Evolutionary conservation across 2,329 filamentous ascomycete species (phyloP).

Genomic region (Reticulascus tulasneorum): DNA sequence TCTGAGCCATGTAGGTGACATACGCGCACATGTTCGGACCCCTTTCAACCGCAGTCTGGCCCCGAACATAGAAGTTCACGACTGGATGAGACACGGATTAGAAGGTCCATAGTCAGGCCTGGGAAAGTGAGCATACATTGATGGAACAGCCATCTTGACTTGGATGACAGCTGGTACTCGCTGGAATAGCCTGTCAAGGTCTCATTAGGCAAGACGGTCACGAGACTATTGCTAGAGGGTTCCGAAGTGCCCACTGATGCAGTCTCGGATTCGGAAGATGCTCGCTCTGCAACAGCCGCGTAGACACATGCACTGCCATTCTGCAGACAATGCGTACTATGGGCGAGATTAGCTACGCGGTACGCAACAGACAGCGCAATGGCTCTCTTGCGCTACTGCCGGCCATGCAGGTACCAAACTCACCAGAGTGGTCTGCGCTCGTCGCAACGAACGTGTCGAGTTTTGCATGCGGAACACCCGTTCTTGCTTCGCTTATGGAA

Average conservation of each 20-base stretch:
- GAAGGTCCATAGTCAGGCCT: too few relatives aligned
- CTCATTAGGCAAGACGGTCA: slow-evolving; percentile 9
- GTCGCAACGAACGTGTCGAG: slow-evolving; percentile 42
- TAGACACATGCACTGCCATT: slow-evolving; percentile 39
- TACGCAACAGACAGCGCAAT: too few relatives aligned
- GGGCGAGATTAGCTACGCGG: slow-evolving; percentile 10
- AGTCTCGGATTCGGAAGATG: slow-evolving; percentile 4
- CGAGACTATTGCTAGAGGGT: slow-evolving; percentile 5
- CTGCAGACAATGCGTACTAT: slow-evolving; percentile 41
- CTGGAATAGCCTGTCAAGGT: slow-evolving; percentile 12
- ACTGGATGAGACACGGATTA: too few relatives aligned
- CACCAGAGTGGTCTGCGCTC: slow-evolving; percentile 43
- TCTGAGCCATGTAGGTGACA: slow-evolving; percentile 6
- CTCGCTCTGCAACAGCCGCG: slow-evolving; percentile 11
- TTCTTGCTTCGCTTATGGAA: slow-evolving; percentile 33
- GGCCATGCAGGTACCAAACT: too few relatives aligned
- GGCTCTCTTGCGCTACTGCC: too few relatives aligned
- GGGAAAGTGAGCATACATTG: slow-evolving; percentile 26
- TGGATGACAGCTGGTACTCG: slow-evolving; percentile 24
- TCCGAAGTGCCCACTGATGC: slow-evolving; percentile 7
- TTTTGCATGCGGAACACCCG: slow-evolving; percentile 33
- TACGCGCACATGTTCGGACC: slow-evolving; percentile 28
- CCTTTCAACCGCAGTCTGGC: slow-evolving; percentile 34
- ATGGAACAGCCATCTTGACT: slow-evolving; percentile 30
- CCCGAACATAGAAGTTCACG: slow-evolving; percentile 36